phyloP scores from a whole-genome alignment of 441 rosid species.

The Populus hybrid region DNA sequence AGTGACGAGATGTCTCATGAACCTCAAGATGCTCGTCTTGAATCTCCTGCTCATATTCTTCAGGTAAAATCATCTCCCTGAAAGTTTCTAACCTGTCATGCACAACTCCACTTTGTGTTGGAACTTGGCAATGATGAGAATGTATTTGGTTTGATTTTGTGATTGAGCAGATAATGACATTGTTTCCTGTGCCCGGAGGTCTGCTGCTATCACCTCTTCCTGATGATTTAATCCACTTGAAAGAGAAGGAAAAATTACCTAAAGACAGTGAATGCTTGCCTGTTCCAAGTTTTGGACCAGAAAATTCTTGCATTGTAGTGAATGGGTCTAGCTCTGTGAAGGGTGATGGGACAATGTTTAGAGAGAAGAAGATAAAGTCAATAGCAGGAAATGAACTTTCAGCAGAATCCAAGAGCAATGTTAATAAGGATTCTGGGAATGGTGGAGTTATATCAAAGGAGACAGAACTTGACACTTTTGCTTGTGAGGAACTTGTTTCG shows the following conservation, averaged over 20 bases:
- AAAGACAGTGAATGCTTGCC: constrained; percentile 23
- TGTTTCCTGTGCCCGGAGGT: constrained; percentile 38
- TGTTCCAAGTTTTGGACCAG: constrained; percentile 22
- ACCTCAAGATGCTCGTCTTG: constrained; percentile 17
- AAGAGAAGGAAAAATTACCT: constrained; percentile 28
- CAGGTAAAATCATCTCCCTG: constrained; percentile 34
- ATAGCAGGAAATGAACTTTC: constrained; percentile 38
- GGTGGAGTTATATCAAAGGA: constrained; percentile 36
- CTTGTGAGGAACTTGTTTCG: constrained; percentile 68
- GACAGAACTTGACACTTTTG: constrained; percentile 36
- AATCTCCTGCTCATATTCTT: constrained; percentile 52
- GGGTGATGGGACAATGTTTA: constrained; percentile 37
- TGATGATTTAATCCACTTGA: constrained; percentile 40
- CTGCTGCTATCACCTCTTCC: constrained; percentile 60
- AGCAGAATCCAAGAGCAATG: constrained; percentile 35
- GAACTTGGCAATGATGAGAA: constrained; percentile 11
- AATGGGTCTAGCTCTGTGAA: constrained; percentile 38
- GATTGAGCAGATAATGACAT: constrained; percentile 77
- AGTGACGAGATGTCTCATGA: constrained; percentile 21
- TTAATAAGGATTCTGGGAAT: constrained; percentile 36
- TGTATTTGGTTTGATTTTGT: constrained; percentile 24
- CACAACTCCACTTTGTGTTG: not conserved
- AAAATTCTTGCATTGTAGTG: constrained; percentile 27
- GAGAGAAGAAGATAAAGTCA: constrained; percentile 42
- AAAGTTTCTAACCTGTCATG: not conserved